Evolutionary conservation across 257 asterid species (phyloP), one percentile per base, ranked within the genome.

Genomic region (Petunia secreta): DNA sequence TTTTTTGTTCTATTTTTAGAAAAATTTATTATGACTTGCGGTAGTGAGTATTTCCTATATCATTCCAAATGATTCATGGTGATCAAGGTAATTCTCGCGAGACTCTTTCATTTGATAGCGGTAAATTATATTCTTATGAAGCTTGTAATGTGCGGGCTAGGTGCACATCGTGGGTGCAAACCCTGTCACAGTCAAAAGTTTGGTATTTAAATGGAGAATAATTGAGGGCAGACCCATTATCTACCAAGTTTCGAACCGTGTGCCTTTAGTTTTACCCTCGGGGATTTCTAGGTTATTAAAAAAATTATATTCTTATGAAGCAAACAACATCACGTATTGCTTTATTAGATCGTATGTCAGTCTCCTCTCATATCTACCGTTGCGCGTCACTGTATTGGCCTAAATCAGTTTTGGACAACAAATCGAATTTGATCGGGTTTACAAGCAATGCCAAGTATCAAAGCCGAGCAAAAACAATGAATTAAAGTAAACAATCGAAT

Each of bases 81-180:
- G 54, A n/a, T 67, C 75, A 43, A 68, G 75, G 57, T 44, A 44
- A 43, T 8, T 68, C 15, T 16, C 16, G 75, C 44, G 75, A 44
- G 44, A 37, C 75, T 16, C 38, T 68, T 43, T 44, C 57, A 68
- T 16, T 68, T 68, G 75, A 44, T 44, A 43, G 77, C 43, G 2
- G 59, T 46, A 69, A 69, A 25, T 5, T 46, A 7, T 48, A 46
- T 10, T 69, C 77, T 25, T 69, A 46, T 69, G 77, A 69, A 69
- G 41, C 77, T 25, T 25, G 25, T 25, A 25, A 25, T 25, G 25
- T 25, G 25, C 25, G 25, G 25, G 25, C 25, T 25, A 25, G 25
- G 25, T 25, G 25, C 25, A 25, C 25, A 25, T 25, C 25, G 25
- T 25, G 25, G 25, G 25, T 25, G 25, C 25, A 25, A 25, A 25